Base-by-base conservation (phyloP, 2,329 filamentous ascomycete species). In the Arthrobotrys pseudoclavata region DNA sequence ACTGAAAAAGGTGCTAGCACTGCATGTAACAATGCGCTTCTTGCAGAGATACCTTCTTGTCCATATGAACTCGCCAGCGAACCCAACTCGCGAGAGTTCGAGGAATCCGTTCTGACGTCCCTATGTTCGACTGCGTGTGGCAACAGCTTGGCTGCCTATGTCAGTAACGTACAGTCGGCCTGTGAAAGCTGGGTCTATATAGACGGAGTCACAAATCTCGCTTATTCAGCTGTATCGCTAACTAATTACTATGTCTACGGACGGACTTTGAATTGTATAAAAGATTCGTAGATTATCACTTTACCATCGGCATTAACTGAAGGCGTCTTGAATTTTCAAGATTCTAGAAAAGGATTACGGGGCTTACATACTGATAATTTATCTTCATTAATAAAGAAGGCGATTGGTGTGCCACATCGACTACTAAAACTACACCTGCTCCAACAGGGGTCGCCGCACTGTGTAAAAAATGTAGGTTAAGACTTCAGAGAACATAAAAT, bases 191-290 rank as follows among this genome's bases (percentile, higher is more conserved):
- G 68, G 68, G 57, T 70, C 34, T 70, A 70, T 70, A 63, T 70
- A 15, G 68, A 70, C 24, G 68, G 55, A 7, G 55, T 47, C 55
- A 70, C 68, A 22, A 10, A 55, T 70, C 68, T 70, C 50, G 68
- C 68, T 24, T 70, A 70, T 55, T 70, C 68, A 29, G 68, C 68
- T 45, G 68, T 70, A 63, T 70, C 68, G 34, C 57, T 70, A 53
- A 57, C 68, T 24, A 70, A 70, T 63, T 70, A 70, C 47, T 70
- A 70, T 37, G 68, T 53, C 55, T 70, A 70, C 68, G 68, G 68
- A 42, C 55, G 68, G 24, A 63, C 55, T 63, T 70, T 70, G 47
- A 70, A 63, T 63, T 70, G 68, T 47, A 31, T 70, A 53, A 70
- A 70, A 22, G 68, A 70, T 63, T 63, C 68, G 68, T 70, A 53